These are phyloP conservation scores for Monoraphidium neglectum DNA, from an alignment of 139 green algal species.

Conservation along the genomic window DNA sequence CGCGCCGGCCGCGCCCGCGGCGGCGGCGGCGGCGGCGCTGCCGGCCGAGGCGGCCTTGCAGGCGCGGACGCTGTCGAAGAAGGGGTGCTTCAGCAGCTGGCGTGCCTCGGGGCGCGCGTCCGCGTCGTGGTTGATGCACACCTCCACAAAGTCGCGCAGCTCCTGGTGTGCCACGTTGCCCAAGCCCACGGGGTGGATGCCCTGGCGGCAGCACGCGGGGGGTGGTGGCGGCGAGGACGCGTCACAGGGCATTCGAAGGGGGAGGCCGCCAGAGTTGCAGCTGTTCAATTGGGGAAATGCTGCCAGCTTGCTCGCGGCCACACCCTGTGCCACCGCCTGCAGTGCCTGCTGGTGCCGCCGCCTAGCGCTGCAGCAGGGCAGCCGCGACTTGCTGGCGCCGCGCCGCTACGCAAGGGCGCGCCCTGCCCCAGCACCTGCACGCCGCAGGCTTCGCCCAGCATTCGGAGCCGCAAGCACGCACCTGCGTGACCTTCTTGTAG, in stretches of 20 bases:
- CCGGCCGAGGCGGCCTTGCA: conserved; percentile 29
- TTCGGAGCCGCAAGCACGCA: conserved; percentile 41
- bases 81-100: conserved; percentile 92
- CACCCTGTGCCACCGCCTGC: too few species aligned
- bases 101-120: conserved; percentile 74
- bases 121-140: conserved; percentile 79
- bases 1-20: neutral
- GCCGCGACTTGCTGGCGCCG: too few species aligned
- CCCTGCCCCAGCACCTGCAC: too few species aligned
- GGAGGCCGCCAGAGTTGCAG: too few species aligned
- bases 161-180: conserved; percentile 78
- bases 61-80: conserved; percentile 81
- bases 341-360: too few species aligned
- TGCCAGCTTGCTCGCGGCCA: too few species aligned
- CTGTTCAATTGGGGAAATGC: too few species aligned
- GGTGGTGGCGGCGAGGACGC: too few species aligned
- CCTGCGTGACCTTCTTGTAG: conserved; percentile 96
- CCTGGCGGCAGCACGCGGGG: conserved; percentile 63
- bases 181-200: conserved; percentile 81
- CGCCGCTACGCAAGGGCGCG: too few species aligned
- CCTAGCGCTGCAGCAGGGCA: too few species aligned
- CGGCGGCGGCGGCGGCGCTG: neutral
- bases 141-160: conserved; percentile 87
- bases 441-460: neutral
- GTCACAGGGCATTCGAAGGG: too few species aligned